Conservation (phyloP, 179 eudicot genomes). For the Spergularia azorica region DNA sequence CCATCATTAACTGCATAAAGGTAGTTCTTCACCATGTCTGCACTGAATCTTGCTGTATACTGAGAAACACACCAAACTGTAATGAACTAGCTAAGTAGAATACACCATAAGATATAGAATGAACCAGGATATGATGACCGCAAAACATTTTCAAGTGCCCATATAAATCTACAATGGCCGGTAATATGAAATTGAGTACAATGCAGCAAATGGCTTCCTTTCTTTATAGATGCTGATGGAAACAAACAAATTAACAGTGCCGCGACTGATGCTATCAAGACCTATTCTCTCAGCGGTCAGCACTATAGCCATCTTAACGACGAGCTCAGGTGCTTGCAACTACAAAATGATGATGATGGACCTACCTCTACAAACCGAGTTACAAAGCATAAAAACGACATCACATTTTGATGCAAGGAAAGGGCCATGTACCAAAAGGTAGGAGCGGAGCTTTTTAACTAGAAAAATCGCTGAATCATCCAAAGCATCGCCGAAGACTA, state of each 20-base stretch:
- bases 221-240: neutral
- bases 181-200: neutral
- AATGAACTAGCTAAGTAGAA: neutral
- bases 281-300: neutral
- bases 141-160: neutral
- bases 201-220: neutral
- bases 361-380: neutral
- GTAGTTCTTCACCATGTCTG: slow-evolving; percentile 88
- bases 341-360: neutral
- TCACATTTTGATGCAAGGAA: no score
- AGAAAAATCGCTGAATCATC: no score
- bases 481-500: no score
- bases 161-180: neutral
- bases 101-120: neutral
- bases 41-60: slow-evolving; percentile 92
- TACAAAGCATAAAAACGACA: neutral
- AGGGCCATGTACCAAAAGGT: no score
- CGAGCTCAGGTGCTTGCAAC: neutral
- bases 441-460: no score
- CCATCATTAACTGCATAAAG: slow-evolving; percentile 79
- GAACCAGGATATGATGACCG: neutral
- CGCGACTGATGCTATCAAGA: neutral
- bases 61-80: slow-evolving; percentile 33
- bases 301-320: neutral
- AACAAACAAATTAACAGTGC: neutral